A percentile compares a stretch with the other conserved stretches of the same genome.
Evolutionary conservation across 179 eudicot genomes (phyloP).

Genomic region (Drosera spatulata): DNA sequence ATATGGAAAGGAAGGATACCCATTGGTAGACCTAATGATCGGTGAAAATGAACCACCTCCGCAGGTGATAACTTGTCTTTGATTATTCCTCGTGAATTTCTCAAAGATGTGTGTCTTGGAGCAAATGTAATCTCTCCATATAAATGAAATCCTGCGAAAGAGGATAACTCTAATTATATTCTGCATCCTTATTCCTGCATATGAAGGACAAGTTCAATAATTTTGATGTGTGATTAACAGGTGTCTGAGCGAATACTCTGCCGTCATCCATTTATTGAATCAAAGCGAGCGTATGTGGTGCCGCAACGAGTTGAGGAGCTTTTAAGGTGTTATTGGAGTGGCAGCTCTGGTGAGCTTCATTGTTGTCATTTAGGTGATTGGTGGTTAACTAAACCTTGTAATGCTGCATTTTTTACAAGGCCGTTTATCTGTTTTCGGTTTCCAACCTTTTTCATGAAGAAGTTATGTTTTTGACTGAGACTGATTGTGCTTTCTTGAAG

Average conservation of each 20-base stretch:
- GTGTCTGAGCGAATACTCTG: slow-evolving; percentile 76
- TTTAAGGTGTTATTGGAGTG: slow-evolving; percentile 84
- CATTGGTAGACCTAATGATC: no score
- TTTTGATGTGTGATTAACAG: slow-evolving; percentile 13
- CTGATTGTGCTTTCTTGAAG: slow-evolving; percentile 24
- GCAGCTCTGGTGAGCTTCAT: slow-evolving; percentile 48
- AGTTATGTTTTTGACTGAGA: neutral
- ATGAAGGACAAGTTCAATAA: neutral
- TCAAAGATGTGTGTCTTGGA: neutral
- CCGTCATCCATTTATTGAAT: slow-evolving; percentile 92
- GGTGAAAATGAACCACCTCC: slow-evolving; percentile 92
- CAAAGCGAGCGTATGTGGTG: slow-evolving; percentile 79
- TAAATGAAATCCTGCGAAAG: neutral
- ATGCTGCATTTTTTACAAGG: neutral
- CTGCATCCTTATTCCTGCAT: neutral
- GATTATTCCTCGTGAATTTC: neutral
- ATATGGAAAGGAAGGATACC: slow-evolving; percentile 40
- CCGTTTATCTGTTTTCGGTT: neutral
- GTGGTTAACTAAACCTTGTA: neutral
- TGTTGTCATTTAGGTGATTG: neutral
- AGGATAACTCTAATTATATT: neutral
- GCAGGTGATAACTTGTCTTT: slow-evolving; percentile 32
- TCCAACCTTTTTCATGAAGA: neutral
- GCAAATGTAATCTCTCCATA: neutral
- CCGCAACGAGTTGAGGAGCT: slow-evolving; percentile 33